A percentile compares a stretch with the other conserved stretches of the same genome.
phyloP scores from a whole-genome alignment of 108 stramenopile species.

The Skeletonema menzelii region DNA sequence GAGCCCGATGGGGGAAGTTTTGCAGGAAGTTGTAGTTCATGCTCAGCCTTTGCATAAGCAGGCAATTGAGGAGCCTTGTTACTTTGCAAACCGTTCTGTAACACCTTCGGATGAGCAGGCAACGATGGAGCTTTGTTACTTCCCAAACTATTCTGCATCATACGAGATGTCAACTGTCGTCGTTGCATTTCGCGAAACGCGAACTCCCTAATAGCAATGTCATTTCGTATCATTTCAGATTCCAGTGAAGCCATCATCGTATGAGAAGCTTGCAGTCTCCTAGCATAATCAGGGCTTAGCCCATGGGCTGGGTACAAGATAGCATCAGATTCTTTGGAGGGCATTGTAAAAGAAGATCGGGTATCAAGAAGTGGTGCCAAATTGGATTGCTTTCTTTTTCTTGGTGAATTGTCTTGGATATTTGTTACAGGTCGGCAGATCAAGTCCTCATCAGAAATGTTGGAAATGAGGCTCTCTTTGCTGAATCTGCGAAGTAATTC shows the following conservation, averaged over 20 bases:
- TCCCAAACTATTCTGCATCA: neutral
- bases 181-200: neutral
- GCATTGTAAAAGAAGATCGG: neutral
- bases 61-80: neutral
- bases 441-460: neutral
- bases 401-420: neutral
- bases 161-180: neutral
- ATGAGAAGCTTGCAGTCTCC: neutral
- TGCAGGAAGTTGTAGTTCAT: neutral
- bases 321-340: neutral
- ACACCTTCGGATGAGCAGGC: neutral
- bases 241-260: neutral
- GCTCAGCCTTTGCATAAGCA: neutral
- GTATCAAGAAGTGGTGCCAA: neutral
- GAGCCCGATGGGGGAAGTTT: neutral
- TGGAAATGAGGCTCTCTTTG: neutral
- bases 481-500: neutral
- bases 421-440: neutral
- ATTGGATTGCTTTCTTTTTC: neutral
- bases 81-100: neutral
- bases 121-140: neutral
- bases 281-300: neutral
- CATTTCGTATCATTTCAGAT: constrained; percentile 3
- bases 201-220: neutral
- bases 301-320: neutral